Evolutionary conservation across 768 basidiomycete species (phyloP).

Genomic region (Rossbeevera mucosa): DNA sequence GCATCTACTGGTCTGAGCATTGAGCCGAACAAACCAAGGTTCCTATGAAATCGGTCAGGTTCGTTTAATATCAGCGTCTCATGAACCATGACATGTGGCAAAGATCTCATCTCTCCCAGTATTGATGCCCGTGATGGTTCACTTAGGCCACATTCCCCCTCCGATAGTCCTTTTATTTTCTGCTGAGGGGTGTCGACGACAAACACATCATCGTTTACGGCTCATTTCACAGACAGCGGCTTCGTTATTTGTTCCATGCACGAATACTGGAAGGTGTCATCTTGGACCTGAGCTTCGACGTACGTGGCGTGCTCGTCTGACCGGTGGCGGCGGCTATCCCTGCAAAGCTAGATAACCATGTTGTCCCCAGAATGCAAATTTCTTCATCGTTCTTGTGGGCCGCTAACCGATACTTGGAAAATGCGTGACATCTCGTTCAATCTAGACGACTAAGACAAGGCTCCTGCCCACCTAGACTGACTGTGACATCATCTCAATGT

Average conservation of each 20-base stretch:
- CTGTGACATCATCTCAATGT: not conserved
- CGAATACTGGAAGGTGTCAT: not conserved
- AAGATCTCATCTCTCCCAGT: slow-evolving; percentile 10
- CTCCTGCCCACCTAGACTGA: not conserved
- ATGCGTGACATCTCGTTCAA: not conserved
- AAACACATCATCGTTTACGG: slow-evolving; percentile 7
- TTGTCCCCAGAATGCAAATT: slow-evolving; percentile 8
- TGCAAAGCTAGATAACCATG: slow-evolving; percentile 4
- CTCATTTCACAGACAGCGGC: slow-evolving; percentile 8
- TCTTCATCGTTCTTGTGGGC: not conserved
- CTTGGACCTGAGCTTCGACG: not conserved
- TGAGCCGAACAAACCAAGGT: not conserved
- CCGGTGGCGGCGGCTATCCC: slow-evolving; percentile 11
- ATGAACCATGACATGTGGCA: not conserved
- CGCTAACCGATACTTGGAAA: slow-evolving; percentile 1
- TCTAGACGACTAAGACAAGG: slow-evolving; percentile 2
- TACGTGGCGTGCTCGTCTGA: slow-evolving; percentile 16
- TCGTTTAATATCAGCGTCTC: slow-evolving; percentile 26
- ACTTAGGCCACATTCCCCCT: not conserved
- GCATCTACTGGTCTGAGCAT: not conserved
- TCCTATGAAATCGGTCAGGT: not conserved
- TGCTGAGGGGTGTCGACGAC: slow-evolving; percentile 12
- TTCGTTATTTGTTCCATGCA: slow-evolving; percentile 14
- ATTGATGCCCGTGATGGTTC: slow-evolving; percentile 8
- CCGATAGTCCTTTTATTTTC: slow-evolving; percentile 3